Evolutionary conservation across 495 filamentous ascomycete species (phyloP), one percentile per base, ranked within the genome.

Genomic region (Annulohypoxylon bovei): DNA sequence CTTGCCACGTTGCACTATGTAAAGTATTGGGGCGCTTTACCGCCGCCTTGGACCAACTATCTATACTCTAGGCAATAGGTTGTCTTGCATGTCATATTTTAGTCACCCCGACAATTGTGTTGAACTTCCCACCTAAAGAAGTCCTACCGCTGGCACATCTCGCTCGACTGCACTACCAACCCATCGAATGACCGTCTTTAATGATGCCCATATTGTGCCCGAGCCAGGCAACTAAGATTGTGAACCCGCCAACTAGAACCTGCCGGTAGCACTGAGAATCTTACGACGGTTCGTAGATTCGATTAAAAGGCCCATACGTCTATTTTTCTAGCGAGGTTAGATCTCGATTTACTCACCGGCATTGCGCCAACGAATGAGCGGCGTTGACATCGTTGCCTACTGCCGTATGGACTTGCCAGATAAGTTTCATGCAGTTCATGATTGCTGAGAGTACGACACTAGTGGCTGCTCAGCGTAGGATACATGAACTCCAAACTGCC

Each of bases 31-130:
- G 33, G 46, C 32, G 16, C 33, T 22, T 37, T 58, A 44, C 62
- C 62, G 53, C 58, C 68, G 12, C 47, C 33, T 56, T 37, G 50
- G 62, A 44, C 30, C 49, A 56, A 12, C 12, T 39, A 46, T 52
- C 11, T 25, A n/a, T n/a, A n/a, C n/a, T n/a, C n/a, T n/a, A n/a
- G n/a, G n/a, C n/a, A n/a, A 40, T 16, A n/a, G 2, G 14, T 62
- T 71, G 68, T 72, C 53, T 68, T 50, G 30, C 37, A 64, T 67
- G 68, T 71, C 49, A 71, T 66, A 66, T 56, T 67, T 67, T 67
- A 71, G 68, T 67, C 40, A 46, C 18, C 16, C 20, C 28, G 33
- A 39, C 27, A 47, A 14, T 14, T 42, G 28, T 25, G 59, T 42
- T 44, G 25, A 46, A 8, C 20, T 58, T 44, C 64, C 39, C 49